phyloP scores from a whole-genome alignment of 139 green algal genomes.

The Diplosphaera chodatii region DNA sequence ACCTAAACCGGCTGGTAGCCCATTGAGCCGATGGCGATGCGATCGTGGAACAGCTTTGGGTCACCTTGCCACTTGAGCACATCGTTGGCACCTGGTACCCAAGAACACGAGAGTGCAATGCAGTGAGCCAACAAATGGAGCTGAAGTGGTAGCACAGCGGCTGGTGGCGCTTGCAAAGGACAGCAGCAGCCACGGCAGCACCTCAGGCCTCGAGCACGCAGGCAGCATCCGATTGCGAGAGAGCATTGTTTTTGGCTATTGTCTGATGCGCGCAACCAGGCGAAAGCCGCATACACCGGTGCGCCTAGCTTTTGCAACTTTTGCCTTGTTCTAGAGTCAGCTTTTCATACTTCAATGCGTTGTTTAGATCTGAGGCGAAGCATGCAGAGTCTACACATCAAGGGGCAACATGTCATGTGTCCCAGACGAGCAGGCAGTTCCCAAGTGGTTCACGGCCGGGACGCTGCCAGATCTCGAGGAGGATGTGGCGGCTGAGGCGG shows the following conservation, averaged over 20 bases:
- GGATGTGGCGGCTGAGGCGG: background rate
- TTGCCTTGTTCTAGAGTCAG: too few species aligned
- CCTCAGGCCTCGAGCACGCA: background rate
- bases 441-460: constrained; percentile 47
- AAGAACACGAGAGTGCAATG: too few species aligned
- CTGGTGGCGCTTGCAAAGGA: constrained; percentile 13
- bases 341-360: too few species aligned
- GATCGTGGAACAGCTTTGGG: too few species aligned
- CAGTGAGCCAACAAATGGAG: constrained; percentile 39
- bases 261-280: constrained; percentile 31
- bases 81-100: too few species aligned
- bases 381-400: too few species aligned
- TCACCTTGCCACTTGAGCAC: too few species aligned
- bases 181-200: background rate
- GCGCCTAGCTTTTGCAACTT: too few species aligned
- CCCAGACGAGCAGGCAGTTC: constrained; percentile 49
- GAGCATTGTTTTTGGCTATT: constrained; percentile 55
- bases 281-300: background rate
- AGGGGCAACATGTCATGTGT: too few species aligned
- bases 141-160: constrained; percentile 28
- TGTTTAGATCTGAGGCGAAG: too few species aligned
- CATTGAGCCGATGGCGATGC: too few species aligned
- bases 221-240: constrained; percentile 35
- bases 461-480: background rate
- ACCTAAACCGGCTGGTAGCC: too few species aligned